phyloP scores from a whole-genome alignment of 352 stramenopile species.

The Pythium chondricola region DNA sequence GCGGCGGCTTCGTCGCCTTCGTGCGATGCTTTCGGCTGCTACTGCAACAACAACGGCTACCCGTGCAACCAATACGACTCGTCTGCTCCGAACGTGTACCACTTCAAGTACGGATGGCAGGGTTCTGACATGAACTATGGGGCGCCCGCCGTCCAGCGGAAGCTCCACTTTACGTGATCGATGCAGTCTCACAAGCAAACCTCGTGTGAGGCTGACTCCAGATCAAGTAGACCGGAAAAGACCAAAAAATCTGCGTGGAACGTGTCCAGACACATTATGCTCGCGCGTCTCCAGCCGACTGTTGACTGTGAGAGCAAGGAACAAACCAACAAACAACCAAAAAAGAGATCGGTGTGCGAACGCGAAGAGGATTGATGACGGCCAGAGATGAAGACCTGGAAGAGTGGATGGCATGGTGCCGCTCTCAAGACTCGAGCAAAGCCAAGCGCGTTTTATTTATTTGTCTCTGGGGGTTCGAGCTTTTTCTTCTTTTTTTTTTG shows the following conservation, averaged over 20 bases:
- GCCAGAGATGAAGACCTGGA: not conserved
- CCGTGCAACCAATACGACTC: conserved; percentile 22
- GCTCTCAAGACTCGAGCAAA: too few relatives aligned
- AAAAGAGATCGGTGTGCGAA: too few relatives aligned
- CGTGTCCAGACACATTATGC: too few relatives aligned
- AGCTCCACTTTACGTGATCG: conserved; percentile 21
- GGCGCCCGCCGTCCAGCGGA: conserved; percentile 17
- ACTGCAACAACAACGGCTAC: conserved; percentile 40
- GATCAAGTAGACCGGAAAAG: too few relatives aligned
- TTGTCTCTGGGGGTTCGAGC: conserved; percentile 12
- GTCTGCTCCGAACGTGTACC: conserved; percentile 54
- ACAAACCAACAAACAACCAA: too few relatives aligned
- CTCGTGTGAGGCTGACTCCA: too few relatives aligned
- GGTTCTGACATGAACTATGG: conserved; percentile 36
- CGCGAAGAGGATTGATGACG: not conserved
- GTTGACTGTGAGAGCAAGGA: too few relatives aligned
- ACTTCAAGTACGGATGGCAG: conserved; percentile 83
- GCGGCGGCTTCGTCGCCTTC: conserved; percentile 43
- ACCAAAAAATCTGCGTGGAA: conserved; percentile 15
- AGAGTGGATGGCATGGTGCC: too few relatives aligned
- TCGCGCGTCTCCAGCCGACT: too few relatives aligned
- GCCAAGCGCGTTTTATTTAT: conserved; percentile 18
- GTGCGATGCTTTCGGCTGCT: conserved; percentile 62
- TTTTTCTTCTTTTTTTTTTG: conserved; percentile 22
- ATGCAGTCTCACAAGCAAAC: too few relatives aligned